Base-by-base conservation (phyloP, 2,329 filamentous ascomycete genomes). In the Ustulina deusta region DNA sequence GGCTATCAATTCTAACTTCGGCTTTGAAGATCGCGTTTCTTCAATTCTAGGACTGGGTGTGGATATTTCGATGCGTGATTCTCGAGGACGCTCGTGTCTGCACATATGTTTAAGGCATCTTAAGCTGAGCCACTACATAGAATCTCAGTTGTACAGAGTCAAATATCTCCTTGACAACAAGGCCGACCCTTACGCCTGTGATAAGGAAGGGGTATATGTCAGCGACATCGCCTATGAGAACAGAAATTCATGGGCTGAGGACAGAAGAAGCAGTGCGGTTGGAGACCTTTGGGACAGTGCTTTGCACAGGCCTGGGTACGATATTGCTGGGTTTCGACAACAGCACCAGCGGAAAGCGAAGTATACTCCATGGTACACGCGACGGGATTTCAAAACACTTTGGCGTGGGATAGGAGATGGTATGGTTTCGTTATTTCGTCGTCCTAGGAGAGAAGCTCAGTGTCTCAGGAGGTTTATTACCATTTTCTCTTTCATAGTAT, bases 241-340 rank as follows among this genome's bases (percentile, higher is more conserved):
- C 0, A 42, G 6, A n/a, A 11, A 20, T 42, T 2, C 15, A 0
- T 17, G 0, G 1, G 3, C 2, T 10, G 4, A 1, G 1, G 10
- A 56, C 3, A 5, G 6, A 4, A 6, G 7, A 1, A 20, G 52
- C 6, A 42, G 36, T n/a, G n/a, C 44, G 36, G 13, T n/a, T 29
- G 54, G 36, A 27, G 54, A 56, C 22, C 11, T 56, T n/a, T 56
- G 36, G 54, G 54, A 42, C 20, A 29, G 1, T 1, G 22, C 36
- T 27, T n/a, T 56, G 29, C 54, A 56, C 34, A 17, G 9, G 3
- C 29, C 3, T 13, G 36, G 36, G 36, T 29, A 42, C 7, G 54
- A 56, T 25, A 27, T 56, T 27, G 34, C 36, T 7, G 2, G n/a
- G 22, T 56, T 56, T 42, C 36, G 36, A 42, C 54, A 29, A n/a